A percentile compares a stretch with the other conserved stretches of the same genome.
Evolutionary conservation across 352 stramenopile genomes (phyloP).

Genomic region (Globisporangium nodosum): DNA sequence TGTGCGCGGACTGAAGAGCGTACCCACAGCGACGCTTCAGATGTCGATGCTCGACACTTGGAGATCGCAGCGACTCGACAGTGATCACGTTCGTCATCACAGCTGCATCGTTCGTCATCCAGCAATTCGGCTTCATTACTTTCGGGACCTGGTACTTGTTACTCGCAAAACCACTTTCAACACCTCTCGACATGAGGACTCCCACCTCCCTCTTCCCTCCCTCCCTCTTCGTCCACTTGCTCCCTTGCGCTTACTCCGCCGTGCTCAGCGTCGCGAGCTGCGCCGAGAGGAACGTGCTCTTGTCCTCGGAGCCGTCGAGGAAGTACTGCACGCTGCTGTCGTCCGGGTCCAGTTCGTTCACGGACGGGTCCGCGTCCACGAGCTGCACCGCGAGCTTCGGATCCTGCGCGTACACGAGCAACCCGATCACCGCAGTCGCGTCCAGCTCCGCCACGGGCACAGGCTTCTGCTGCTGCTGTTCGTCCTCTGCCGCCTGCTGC

Average conservation of each 20-base stretch:
- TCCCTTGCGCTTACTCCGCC: background rate
- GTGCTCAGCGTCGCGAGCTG: slow-evolving; percentile 9
- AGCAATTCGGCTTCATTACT: too few species aligned
- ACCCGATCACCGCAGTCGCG: slow-evolving; percentile 19
- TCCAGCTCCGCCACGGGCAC: slow-evolving; percentile 15
- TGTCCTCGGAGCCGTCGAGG: slow-evolving; percentile 10
- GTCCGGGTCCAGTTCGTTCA: slow-evolving; percentile 17
- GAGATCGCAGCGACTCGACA: too few species aligned
- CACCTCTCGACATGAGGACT: too few species aligned
- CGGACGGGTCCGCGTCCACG: slow-evolving; percentile 9
- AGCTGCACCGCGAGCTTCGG: slow-evolving; percentile 16
- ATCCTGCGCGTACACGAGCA: slow-evolving; percentile 32
- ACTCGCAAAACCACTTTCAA: too few species aligned
- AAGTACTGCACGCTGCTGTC: slow-evolving; percentile 24
- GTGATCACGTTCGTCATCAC: too few species aligned
- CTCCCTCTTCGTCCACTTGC: too few species aligned
- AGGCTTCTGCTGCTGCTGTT: background rate
- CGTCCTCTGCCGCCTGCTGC: slow-evolving; percentile 10
- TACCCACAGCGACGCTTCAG: too few species aligned
- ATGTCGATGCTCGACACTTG: too few species aligned
- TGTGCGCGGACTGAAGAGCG: too few species aligned
- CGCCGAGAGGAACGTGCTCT: slow-evolving; percentile 13
- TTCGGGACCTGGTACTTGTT: too few species aligned
- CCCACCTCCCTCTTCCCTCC: too few species aligned
- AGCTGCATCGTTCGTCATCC: too few species aligned